Evolutionary conservation across 192 early-diverging fungal genomes (phyloP), one percentile per base, ranked within the genome.

Genomic region (Obelidium mucronatum): DNA sequence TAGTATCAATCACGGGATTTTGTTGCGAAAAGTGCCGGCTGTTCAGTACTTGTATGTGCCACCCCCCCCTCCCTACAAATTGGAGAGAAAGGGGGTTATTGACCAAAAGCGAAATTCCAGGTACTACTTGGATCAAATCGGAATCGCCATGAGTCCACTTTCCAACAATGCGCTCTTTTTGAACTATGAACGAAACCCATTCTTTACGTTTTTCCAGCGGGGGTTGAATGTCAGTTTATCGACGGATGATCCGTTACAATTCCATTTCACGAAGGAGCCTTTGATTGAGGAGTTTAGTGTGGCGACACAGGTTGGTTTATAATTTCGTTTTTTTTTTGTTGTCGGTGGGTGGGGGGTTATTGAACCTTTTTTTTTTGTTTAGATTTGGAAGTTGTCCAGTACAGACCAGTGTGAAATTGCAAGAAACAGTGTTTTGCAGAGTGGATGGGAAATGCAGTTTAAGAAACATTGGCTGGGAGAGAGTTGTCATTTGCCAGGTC

Each of bases 91-190:
- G n/a, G n/a, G n/a, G n/a, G n/a, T n/a, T n/a, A n/a, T n/a, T n/a
- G n/a, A n/a, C n/a, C n/a, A n/a, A n/a, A n/a, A n/a, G n/a, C n/a
- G 40, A 19, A 33, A 59, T 60, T 59, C 4, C 19, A 84, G 83
- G 8, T 97, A 90, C 81, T 98, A 98, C 75, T 79, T 98, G 65
- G 92, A 95, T 78, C 96, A 98, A 75, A 95, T 98, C 53, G 95
- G 94, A 26, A 92, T 98, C 73, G 95, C 96, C 69, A 97, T 98
- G 96, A 95, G 93, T 15, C 96, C 96, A 26, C 86, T 98, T 2
- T 96, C 95, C 35, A 98, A 98, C 87, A 98, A 98, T 79, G 95
- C 96, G 1, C 82, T 98, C 35, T 98, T 98, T 78, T 82, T 98
- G 60, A 93, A 91, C 26, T 96, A 94, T 76, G 95, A 98, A 80